Evolutionary conservation across 208 protist genomes (phyloP).

Genomic region (Trypanosoma mega): DNA sequence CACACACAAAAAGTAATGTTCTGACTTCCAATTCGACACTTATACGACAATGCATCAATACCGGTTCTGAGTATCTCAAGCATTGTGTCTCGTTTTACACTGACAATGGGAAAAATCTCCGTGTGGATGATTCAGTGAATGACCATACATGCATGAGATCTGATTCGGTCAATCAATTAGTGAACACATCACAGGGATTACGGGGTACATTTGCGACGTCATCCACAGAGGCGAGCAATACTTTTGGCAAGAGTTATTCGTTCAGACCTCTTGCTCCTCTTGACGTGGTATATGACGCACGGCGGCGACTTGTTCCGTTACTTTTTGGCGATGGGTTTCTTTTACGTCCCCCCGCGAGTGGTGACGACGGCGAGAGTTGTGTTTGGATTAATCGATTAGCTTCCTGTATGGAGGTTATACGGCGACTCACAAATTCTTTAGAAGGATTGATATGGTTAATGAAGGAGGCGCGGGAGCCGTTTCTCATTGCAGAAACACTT

Average conservation of each 20-base stretch:
- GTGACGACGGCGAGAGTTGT: slow-evolving; percentile 37
- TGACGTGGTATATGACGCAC: neutral
- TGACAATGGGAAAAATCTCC: neutral
- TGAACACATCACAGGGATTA: neutral
- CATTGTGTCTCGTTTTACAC: neutral
- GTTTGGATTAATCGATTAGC: slow-evolving; percentile 43
- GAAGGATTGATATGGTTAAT: slow-evolving; percentile 56
- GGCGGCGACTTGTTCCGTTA: slow-evolving; percentile 21
- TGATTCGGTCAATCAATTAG: neutral
- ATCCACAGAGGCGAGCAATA: too few relatives aligned
- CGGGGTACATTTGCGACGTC: too few relatives aligned
- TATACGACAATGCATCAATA: neutral
- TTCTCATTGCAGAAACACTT: slow-evolving; percentile 32
- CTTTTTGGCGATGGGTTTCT: slow-evolving; percentile 47
- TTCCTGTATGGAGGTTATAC: slow-evolving; percentile 47
- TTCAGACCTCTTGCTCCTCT: neutral
- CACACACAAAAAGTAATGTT: neutral
- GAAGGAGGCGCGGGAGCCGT: slow-evolving; percentile 31
- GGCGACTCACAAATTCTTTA: slow-evolving; percentile 35
- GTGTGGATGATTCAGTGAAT: neutral
- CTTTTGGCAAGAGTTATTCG: neutral
- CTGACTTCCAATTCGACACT: neutral
- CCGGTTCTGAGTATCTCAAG: neutral
- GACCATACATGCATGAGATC: neutral
- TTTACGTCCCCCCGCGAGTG: too few relatives aligned